Conservation (phyloP, 305 asterid genomes). For the Fraxinus dipetala region DNA sequence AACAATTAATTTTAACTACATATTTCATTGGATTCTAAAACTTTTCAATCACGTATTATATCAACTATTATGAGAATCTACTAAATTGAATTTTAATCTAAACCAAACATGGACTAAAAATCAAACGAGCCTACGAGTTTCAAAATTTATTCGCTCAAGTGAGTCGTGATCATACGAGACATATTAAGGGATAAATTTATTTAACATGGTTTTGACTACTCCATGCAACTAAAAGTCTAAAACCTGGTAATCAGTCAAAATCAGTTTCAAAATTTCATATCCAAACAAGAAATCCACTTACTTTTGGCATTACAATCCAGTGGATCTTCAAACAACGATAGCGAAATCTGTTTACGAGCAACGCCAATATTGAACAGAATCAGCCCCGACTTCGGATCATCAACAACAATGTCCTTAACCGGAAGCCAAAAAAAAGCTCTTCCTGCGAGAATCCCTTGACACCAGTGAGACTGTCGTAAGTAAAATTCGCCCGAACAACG, state of each 20-base stretch:
- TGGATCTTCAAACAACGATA: constrained; percentile 83
- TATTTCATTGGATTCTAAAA: too few relatives aligned
- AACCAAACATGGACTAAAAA: neutral
- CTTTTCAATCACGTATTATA: too few relatives aligned
- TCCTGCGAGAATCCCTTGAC: constrained; percentile 81
- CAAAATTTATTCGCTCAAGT: too few relatives aligned
- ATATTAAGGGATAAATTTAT: too few relatives aligned
- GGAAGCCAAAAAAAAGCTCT: constrained; percentile 88
- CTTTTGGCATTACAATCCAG: constrained; percentile 56
- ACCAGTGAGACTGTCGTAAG: constrained; percentile 64
- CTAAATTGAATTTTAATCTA: too few relatives aligned
- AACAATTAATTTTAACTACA: too few relatives aligned
- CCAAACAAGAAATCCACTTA: neutral
- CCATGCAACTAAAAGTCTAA: neutral
- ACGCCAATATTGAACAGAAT: constrained; percentile 72
- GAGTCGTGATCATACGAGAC: too few relatives aligned
- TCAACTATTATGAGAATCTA: too few relatives aligned
- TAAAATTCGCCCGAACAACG: constrained; percentile 60
- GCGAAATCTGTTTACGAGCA: constrained; percentile 75
- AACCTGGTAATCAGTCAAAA: neutral
- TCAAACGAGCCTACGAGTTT: neutral
- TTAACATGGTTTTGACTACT: neutral
- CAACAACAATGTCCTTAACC: constrained; percentile 65
- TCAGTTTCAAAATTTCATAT: neutral
- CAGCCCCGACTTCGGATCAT: constrained; percentile 67